phyloP scores from a whole-genome alignment of 441 rosid genomes.

The Cnidoscolus chayamansa region DNA sequence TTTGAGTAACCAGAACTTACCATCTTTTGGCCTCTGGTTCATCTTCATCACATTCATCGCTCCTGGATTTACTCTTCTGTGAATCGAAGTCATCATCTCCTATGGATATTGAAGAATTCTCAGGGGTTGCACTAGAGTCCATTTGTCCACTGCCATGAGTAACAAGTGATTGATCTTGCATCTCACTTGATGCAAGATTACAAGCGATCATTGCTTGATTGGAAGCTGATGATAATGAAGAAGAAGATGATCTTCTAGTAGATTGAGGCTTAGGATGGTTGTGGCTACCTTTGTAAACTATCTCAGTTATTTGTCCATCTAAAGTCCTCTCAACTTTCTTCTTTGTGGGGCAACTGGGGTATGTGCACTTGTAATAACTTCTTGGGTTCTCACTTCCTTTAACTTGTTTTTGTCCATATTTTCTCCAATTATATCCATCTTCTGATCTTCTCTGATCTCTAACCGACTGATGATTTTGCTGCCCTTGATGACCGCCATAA shows the following conservation, averaged over 20 bases:
- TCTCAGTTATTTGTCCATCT: constrained; percentile 93
- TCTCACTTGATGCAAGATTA: constrained; percentile 27
- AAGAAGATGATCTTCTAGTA: constrained; percentile 53
- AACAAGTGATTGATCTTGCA: constrained; percentile 41
- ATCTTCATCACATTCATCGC: constrained; percentile 67
- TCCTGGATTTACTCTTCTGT: constrained; percentile 54
- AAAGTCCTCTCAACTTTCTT: constrained; percentile 80
- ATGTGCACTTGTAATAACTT: constrained; percentile 96
- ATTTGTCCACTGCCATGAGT: constrained; percentile 44
- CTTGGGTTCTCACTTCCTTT: constrained; percentile 96
- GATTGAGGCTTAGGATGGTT: constrained; percentile 85
- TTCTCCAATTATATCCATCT: constrained; percentile 91
- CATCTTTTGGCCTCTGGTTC: constrained; percentile 77
- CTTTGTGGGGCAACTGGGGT: constrained; percentile 77
- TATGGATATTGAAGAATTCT: constrained; percentile 68
- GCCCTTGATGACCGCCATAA: constrained; percentile 35
- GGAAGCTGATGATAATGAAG: constrained; percentile 26
- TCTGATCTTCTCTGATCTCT: constrained; percentile 53
- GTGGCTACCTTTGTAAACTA: constrained; percentile 83
- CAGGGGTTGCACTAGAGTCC: constrained; percentile 64
- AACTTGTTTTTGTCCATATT: constrained; percentile 92
- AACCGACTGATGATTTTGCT: constrained; percentile 39
- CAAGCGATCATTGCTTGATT: constrained; percentile 26
- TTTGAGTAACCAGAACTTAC: constrained; percentile 32
- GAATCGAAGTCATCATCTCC: constrained; percentile 71